Percentiles rank a stretch among this genome's conserved stretches.
These are phyloP conservation scores for Alternaria dauci DNA, from an alignment of 2,329 filamentous ascomycete species.

Conservation along the genomic window DNA sequence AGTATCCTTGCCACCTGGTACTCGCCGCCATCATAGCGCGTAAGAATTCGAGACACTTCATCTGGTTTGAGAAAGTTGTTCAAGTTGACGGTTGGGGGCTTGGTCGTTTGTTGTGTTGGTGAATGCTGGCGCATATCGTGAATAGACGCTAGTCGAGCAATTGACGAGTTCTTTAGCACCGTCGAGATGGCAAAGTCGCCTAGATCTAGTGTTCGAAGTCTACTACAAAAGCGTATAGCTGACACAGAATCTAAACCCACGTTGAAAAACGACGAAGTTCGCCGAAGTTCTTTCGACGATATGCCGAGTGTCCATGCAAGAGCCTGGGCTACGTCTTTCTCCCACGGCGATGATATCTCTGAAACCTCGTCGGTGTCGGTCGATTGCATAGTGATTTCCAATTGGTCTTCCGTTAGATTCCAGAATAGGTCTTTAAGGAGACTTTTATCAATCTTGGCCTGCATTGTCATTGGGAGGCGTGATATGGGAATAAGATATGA, in stretches of 20 bases:
- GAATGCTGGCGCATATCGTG: neutral
- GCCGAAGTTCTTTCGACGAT: constrained; percentile 59
- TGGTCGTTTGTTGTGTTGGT: neutral
- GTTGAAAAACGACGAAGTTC: constrained; percentile 77
- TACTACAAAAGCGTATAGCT: constrained; percentile 73
- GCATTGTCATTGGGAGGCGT: constrained; percentile 73
- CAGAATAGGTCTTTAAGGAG: constrained; percentile 61
- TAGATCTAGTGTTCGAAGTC: constrained; percentile 59
- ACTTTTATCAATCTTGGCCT: constrained; percentile 76
- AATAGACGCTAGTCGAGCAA: constrained; percentile 65
- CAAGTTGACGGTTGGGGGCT: neutral
- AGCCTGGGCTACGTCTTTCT: constrained; percentile 64
- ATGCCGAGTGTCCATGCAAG: constrained; percentile 63
- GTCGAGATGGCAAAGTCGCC: constrained; percentile 69
- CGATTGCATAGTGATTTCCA: constrained; percentile 54
- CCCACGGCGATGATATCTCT: constrained; percentile 62
- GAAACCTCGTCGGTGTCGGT: constrained; percentile 46
- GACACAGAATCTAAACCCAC: constrained; percentile 85
- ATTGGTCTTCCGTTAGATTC: constrained; percentile 55
- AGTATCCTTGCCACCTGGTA: constrained; percentile 65
- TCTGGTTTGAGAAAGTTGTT: constrained; percentile 23
- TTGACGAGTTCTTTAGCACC: constrained; percentile 72
- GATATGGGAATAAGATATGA: constrained; percentile 75
- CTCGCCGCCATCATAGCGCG: constrained; percentile 19
- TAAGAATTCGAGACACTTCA: constrained; percentile 26